These are phyloP conservation scores for Plectosphaerella plurivora DNA, from an alignment of 2,329 filamentous ascomycete genomes.

Conservation along the genomic window DNA sequence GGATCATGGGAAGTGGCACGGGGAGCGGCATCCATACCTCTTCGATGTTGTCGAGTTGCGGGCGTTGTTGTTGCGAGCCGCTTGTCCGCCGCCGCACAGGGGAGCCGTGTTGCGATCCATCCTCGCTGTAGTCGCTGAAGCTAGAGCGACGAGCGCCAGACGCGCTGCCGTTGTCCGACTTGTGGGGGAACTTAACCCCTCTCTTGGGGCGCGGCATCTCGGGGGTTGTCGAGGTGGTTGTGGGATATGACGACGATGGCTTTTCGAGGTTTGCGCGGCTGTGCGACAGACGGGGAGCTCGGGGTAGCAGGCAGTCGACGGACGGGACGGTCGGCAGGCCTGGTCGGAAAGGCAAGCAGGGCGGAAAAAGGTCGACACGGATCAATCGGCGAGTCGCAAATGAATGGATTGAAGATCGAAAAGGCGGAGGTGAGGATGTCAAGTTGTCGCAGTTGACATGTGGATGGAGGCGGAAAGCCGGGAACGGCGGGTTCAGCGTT, in stretches of 20 bases:
- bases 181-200: slow-evolving; percentile 52
- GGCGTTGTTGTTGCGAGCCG: slow-evolving; percentile 6
- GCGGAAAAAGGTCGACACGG: background rate
- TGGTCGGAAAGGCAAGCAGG: background rate
- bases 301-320: too few species aligned
- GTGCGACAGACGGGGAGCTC: background rate
- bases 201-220: slow-evolving; percentile 36
- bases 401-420: too few species aligned
- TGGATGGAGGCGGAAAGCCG: too few species aligned
- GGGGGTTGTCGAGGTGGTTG: background rate
- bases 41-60: slow-evolving; percentile 28
- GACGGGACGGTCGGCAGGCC: too few species aligned
- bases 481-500: too few species aligned
- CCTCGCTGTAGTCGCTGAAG: slow-evolving; percentile 67
- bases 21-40: slow-evolving; percentile 22
- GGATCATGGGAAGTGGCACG: background rate
- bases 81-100: slow-evolving; percentile 6
- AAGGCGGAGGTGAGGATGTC: too few species aligned
- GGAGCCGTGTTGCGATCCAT: slow-evolving; percentile 30
- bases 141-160: slow-evolving; percentile 60
- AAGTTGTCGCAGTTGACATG: too few species aligned
- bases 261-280: background rate
- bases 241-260: too few species aligned
- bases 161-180: slow-evolving; percentile 39
- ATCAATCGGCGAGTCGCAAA: too few species aligned